phyloP scores from a whole-genome alignment of 139 green algal genomes.

The Gonium pectorale region DNA sequence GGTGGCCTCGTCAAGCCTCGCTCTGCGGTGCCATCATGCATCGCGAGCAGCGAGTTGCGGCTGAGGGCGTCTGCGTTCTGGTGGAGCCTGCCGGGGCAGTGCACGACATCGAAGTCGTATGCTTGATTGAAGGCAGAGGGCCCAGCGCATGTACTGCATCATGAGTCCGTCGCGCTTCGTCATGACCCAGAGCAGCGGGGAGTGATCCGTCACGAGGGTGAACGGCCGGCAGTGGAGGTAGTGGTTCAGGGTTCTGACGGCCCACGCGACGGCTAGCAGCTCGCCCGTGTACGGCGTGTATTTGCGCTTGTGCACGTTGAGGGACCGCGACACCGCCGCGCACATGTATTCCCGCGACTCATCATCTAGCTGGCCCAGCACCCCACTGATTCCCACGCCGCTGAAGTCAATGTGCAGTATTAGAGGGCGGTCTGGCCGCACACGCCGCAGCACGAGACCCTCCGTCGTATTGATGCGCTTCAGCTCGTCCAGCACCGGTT shows the following conservation, averaged over 20 bases:
- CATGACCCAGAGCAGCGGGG: conserved; percentile 41
- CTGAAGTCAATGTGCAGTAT: no score
- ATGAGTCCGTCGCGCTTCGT: conserved; percentile 1
- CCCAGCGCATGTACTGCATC: conserved; percentile 37
- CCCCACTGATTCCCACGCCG: conserved; percentile 35
- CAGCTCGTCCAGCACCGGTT: conserved; percentile 18
- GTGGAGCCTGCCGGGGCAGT: no score
- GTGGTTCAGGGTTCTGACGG: not conserved
- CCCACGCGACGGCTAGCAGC: conserved; percentile 48
- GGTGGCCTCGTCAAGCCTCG: not conserved
- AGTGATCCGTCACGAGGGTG: conserved; percentile 42
- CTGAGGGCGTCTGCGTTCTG: not conserved
- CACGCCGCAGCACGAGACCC: no score
- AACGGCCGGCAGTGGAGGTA: conserved; percentile 38
- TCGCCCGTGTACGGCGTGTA: conserved; percentile 50
- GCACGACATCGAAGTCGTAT: not conserved
- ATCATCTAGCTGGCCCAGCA: conserved; percentile 52
- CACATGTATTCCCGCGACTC: conserved; percentile 45
- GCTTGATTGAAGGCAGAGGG: conserved; percentile 23
- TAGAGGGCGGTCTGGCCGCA: no score
- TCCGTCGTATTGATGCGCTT: conserved; percentile 9
- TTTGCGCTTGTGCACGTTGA: conserved; percentile 41
- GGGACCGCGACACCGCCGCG: not conserved
- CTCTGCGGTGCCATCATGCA: not conserved
- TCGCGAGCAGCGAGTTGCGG: not conserved